Evolutionary conservation across 768 basidiomycete species (phyloP), one percentile per base, ranked within the genome.

Genomic region (Kwoniella heveanensis): DNA sequence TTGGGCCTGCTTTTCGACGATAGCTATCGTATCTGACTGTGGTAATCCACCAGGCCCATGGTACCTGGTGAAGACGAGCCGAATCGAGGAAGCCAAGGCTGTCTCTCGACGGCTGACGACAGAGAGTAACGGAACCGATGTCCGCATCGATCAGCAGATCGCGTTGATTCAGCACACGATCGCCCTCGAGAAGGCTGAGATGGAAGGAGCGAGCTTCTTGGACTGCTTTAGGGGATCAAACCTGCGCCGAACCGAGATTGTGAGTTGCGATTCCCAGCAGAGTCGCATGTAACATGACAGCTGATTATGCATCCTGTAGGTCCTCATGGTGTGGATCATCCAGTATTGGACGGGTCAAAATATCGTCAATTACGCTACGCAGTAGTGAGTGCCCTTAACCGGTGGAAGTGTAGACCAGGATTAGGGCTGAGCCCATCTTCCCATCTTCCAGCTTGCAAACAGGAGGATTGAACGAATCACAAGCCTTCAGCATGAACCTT

Each of bases 301-400:
- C n/a, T n/a, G n/a, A n/a, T n/a, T n/a, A n/a, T n/a, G n/a, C n/a
- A n/a, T n/a, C n/a, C n/a, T n/a, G n/a, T n/a, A n/a, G n/a, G n/a
- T n/a, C n/a, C n/a, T n/a, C n/a, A n/a, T n/a, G n/a, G n/a, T n/a
- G n/a, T n/a, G n/a, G n/a, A n/a, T n/a, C n/a, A n/a, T n/a, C n/a
- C n/a, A n/a, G n/a, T 67, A 71, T 56, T 80, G 77, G 77, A 64
- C 70, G 19, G 71, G 72, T 27, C 79, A 80, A 48, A 73, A 66
- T 30, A 52, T 67, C 0, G 77, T 67, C 30, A 76, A 74, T 30
- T 67, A 67, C 21, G 66, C 71, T 24, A 69, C 70, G n/a, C n/a
- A n/a, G n/a, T n/a, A n/a, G n/a, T n/a, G n/a, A n/a, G n/a, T n/a
- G n/a, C n/a, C n/a, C n/a, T n/a, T n/a, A n/a, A n/a, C n/a, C n/a